Conservation (phyloP, 495 filamentous ascomycete genomes). For the Aspergillus biplanus region DNA sequence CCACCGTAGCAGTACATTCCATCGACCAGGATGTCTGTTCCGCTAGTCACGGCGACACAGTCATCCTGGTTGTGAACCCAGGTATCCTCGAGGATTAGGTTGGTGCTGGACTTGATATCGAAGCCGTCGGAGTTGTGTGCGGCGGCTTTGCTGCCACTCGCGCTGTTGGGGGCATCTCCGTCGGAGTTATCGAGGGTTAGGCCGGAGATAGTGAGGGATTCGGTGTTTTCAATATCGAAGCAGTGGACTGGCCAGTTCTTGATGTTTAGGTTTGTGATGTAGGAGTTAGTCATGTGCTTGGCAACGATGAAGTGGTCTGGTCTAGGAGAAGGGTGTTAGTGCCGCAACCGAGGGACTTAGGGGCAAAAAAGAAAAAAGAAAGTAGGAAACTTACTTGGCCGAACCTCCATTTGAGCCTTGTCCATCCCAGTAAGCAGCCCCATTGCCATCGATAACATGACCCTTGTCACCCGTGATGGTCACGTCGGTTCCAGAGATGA, state of each 20-base stretch:
- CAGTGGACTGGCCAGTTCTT: conserved; percentile 48
- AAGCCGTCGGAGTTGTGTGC: conserved; percentile 51
- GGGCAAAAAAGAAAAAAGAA: background rate
- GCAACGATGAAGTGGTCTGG: conserved; percentile 54
- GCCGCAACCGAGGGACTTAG: background rate
- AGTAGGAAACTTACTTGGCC: conserved; percentile 30
- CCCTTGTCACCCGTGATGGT: conserved; percentile 43
- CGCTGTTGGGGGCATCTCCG: conserved; percentile 45
- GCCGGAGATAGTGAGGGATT: conserved; percentile 33
- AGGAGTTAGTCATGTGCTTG: conserved; percentile 42
- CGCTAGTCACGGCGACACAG: conserved; percentile 48
- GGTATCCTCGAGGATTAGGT: conserved; percentile 33
- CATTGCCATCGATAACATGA: conserved; percentile 50
- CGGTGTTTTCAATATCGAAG: conserved; percentile 38
- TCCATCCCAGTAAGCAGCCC: conserved; percentile 52
- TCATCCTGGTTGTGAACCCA: conserved; percentile 51
- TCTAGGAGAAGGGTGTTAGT: conserved; percentile 13
- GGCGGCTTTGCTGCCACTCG: conserved; percentile 36
- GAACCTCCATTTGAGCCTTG: conserved; percentile 51
- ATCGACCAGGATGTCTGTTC: conserved; percentile 35
- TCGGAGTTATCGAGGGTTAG: conserved; percentile 46
- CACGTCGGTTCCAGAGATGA: conserved; percentile 43
- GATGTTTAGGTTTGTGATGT: conserved; percentile 43
- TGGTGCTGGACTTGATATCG: conserved; percentile 38
- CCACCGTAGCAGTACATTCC: conserved; percentile 43